A percentile compares a stretch with the other conserved stretches of the same genome.
Evolutionary conservation across 176 grass and related monocot species (phyloP).

Genomic region (Carex myosuroides): DNA sequence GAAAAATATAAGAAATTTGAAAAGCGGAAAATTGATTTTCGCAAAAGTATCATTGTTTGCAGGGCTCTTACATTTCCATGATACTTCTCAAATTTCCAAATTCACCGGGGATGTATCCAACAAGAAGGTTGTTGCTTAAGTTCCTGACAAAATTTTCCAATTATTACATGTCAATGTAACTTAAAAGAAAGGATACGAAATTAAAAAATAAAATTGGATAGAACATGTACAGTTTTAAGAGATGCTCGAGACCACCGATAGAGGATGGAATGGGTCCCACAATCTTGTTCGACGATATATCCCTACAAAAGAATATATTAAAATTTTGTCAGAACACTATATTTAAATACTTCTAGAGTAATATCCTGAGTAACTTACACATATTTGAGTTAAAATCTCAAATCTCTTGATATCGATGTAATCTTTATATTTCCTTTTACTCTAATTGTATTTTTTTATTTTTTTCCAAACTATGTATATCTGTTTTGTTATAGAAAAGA

Average conservation of each 20-base stretch:
- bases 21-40: neutral
- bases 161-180: constrained; percentile 1
- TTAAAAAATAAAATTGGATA: neutral
- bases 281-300: constrained; percentile 85
- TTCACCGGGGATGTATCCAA: constrained; percentile 70
- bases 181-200: neutral
- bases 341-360: neutral
- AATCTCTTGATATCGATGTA: too few species aligned
- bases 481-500: too few species aligned
- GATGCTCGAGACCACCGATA: constrained; percentile 82
- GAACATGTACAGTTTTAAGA: constrained; percentile 55
- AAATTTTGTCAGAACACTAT: constrained; percentile 21
- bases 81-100: constrained; percentile 96
- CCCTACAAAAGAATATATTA: constrained; percentile 35
- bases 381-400: too few species aligned
- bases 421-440: too few species aligned
- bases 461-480: too few species aligned
- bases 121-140: constrained; percentile 78
- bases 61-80: constrained; percentile 72
- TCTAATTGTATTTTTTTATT: too few species aligned
- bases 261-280: constrained; percentile 67
- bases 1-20: constrained; percentile 24
- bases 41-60: neutral
- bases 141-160: constrained; percentile 44
- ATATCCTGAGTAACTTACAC: too few species aligned